Conservation (phyloP, 2,329 filamentous ascomycete species). For the Didymella glomerata region DNA sequence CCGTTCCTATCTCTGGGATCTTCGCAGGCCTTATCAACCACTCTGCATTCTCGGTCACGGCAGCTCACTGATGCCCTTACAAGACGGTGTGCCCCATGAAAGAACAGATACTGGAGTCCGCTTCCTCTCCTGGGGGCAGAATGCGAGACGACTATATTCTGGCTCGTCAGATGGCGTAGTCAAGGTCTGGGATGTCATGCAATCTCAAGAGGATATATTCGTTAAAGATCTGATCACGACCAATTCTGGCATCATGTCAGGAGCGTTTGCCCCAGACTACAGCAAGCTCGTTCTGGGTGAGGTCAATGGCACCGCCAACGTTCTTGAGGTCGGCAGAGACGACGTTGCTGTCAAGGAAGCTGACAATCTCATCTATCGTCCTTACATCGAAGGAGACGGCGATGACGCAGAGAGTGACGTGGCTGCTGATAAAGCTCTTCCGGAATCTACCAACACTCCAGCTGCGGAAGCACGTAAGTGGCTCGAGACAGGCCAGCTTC, state of each 20-base stretch:
- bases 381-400: constrained; percentile 27
- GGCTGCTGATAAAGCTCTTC: background rate
- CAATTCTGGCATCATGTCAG: constrained; percentile 65
- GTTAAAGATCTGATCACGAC: constrained; percentile 61
- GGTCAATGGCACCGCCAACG: constrained; percentile 62
- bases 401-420: background rate
- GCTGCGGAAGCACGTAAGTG: constrained; percentile 38
- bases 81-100: constrained; percentile 56
- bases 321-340: constrained; percentile 57
- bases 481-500: constrained; percentile 46
- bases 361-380: constrained; percentile 40
- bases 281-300: constrained; percentile 66
- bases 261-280: constrained; percentile 64
- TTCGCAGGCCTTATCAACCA: constrained; percentile 55
- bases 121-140: constrained; percentile 65
- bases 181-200: constrained; percentile 67
- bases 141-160: constrained; percentile 62
- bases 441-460: constrained; percentile 32
- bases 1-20: constrained; percentile 68
- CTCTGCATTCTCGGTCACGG: constrained; percentile 63
- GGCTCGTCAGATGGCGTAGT: constrained; percentile 69
- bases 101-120: constrained; percentile 65
- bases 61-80: constrained; percentile 59
- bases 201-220: constrained; percentile 60
- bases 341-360: constrained; percentile 42